Evolutionary conservation across 352 stramenopile genomes (phyloP).

Genomic region (Phytophthora aleatoria): DNA sequence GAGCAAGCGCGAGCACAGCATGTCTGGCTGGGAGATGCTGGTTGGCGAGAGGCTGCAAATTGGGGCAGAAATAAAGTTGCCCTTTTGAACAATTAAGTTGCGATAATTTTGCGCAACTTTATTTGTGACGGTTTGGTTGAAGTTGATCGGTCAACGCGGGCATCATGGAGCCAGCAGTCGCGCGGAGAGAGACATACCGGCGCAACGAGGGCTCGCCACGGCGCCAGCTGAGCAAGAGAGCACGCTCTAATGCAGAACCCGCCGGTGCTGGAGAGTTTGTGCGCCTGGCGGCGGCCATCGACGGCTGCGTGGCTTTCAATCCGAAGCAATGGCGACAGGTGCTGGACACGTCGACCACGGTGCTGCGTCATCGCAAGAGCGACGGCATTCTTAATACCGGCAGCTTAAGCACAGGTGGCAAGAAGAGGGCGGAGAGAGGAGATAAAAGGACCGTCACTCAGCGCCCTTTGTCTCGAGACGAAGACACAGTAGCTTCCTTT

Average conservation of each 20-base stretch:
- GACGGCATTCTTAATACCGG: not conserved
- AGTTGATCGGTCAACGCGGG: not conserved
- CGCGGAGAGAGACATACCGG: not conserved
- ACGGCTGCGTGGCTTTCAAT: slow-evolving; percentile 59
- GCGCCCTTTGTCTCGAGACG: slow-evolving; percentile 36
- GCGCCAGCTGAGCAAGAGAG: not conserved
- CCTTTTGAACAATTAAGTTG: slow-evolving; percentile 6
- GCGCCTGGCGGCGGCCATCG: slow-evolving; percentile 48
- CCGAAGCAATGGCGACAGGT: slow-evolving; percentile 60
- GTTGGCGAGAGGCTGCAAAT: slow-evolving; percentile 22
- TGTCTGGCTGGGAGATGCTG: slow-evolving; percentile 22
- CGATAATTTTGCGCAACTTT: not conserved
- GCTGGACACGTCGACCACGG: slow-evolving; percentile 41
- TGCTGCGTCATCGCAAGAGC: slow-evolving; percentile 23
- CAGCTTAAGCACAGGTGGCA: not conserved
- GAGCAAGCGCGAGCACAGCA: slow-evolving; percentile 45
- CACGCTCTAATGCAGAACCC: not conserved
- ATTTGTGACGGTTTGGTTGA: slow-evolving; percentile 18
- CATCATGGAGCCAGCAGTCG: slow-evolving; percentile 13
- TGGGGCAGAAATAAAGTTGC: not conserved
- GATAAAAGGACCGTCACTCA: not conserved
- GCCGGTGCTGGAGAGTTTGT: slow-evolving; percentile 40
- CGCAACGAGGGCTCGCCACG: not conserved
- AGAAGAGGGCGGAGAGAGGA: not conserved
- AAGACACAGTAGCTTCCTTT: slow-evolving; percentile 26